These are phyloP conservation scores for Austroboletus novae-zelandiae DNA, from an alignment of 1,284 basidiomycete genomes.

Conservation along the genomic window DNA sequence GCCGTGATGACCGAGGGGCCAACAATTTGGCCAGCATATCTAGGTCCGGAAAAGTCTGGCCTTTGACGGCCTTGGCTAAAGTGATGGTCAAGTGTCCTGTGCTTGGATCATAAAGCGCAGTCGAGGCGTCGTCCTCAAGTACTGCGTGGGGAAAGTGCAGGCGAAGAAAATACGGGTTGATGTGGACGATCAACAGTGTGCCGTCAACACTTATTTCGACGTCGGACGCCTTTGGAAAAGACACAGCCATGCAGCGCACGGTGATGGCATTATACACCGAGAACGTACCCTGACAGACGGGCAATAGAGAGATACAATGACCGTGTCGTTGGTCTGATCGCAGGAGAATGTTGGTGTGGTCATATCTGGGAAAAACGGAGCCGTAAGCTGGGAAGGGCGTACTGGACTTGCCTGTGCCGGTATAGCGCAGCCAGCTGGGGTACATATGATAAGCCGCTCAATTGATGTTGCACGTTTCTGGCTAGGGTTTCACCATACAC, in stretches of 20 bases:
- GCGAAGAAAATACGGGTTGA: constrained; percentile 79
- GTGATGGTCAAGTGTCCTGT: constrained; percentile 70
- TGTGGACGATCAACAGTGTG: constrained; percentile 66
- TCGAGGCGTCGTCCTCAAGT: constrained; percentile 68
- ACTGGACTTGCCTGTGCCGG: no score
- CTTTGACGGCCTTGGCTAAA: constrained; percentile 62
- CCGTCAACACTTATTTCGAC: constrained; percentile 75
- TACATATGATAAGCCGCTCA: background rate
- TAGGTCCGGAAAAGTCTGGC: constrained; percentile 69
- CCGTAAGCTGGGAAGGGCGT: background rate
- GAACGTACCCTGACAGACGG: constrained; percentile 71
- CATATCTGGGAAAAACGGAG: constrained; percentile 40
- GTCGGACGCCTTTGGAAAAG: constrained; percentile 60
- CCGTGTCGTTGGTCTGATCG: constrained; percentile 57
- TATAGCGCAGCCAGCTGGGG: background rate
- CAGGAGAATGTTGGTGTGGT: constrained; percentile 80
- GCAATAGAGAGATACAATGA: constrained; percentile 67
- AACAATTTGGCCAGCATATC: constrained; percentile 74
- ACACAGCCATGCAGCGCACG: constrained; percentile 17
- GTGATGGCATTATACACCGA: constrained; percentile 4
- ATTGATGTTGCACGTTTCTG: background rate
- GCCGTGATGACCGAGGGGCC: constrained; percentile 53
- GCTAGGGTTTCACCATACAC: background rate
- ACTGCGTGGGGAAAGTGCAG: constrained; percentile 64
- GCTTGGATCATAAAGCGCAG: constrained; percentile 69